Percentiles rank a stretch among this genome's conserved stretches.
Evolutionary conservation across 129 eudicot species (phyloP).

Genomic region (Pulicaria dysenterica): DNA sequence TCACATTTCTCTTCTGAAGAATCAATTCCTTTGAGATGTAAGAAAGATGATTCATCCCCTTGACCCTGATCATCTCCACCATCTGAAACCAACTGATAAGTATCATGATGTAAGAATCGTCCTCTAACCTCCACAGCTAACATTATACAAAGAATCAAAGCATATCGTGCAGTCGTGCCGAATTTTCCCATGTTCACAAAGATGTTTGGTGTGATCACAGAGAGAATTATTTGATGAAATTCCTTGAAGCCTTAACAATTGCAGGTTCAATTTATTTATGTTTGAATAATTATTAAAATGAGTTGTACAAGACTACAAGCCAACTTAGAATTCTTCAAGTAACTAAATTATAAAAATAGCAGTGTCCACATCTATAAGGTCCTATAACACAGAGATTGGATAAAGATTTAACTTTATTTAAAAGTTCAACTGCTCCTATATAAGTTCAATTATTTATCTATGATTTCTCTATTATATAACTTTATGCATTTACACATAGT

Average conservation of each 20-base stretch:
- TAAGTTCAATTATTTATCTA: constrained; percentile 9
- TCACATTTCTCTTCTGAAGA: constrained; percentile 49
- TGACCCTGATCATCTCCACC: constrained; percentile 39
- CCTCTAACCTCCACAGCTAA: constrained; percentile 36
- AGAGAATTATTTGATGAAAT: constrained; percentile 23
- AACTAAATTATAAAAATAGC: constrained; percentile 3
- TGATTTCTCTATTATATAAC: background rate
- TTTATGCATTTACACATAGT: constrained; percentile 6
- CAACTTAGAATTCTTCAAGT: constrained; percentile 21
- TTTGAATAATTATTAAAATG: constrained; percentile 20
- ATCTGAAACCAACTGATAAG: constrained; percentile 44
- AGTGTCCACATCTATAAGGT: constrained; percentile 28
- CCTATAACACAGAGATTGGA: background rate
- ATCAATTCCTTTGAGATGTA: constrained; percentile 36
- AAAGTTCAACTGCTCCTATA: constrained; percentile 31
- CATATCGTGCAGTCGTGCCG: constrained; percentile 5
- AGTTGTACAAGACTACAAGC: constrained; percentile 30
- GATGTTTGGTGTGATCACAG: constrained; percentile 25
- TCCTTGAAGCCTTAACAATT: background rate
- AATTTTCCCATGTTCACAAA: constrained; percentile 22
- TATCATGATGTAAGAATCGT: constrained; percentile 21
- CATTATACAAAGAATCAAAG: constrained; percentile 25
- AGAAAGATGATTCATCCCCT: constrained; percentile 21
- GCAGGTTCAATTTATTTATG: constrained; percentile 6
- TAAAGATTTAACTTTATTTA: background rate